A percentile compares a stretch with the other conserved stretches of the same genome.
These are phyloP conservation scores for Cutaneotrichosporon arboriforme DNA, from an alignment of 1,284 basidiomycete species.

Conservation along the genomic window DNA sequence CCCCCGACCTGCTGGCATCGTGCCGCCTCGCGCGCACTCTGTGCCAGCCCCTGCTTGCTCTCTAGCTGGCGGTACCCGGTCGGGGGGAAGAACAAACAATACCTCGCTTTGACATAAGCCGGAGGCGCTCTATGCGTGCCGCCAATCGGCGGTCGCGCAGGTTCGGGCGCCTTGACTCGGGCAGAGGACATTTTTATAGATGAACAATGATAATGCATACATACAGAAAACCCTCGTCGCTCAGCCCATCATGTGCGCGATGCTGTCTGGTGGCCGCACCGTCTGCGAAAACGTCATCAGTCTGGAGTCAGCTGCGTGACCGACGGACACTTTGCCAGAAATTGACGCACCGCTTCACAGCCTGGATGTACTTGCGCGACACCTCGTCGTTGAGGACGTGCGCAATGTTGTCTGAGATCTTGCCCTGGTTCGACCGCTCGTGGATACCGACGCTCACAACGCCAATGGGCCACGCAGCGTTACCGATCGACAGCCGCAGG, in stretches of 20 bases:
- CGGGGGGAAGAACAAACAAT: constrained; percentile 27
- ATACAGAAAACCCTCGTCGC: background rate
- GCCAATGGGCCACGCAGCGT: constrained; percentile 98
- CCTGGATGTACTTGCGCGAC: constrained; percentile 97
- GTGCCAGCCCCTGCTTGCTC: constrained; percentile 29
- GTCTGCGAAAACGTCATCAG: constrained; percentile 91
- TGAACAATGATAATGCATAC: constrained; percentile 6
- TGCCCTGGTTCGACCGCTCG: constrained; percentile 92
- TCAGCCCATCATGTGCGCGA: constrained; percentile 84
- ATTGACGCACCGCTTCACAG: constrained; percentile 71
- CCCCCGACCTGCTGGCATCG: constrained; percentile 18
- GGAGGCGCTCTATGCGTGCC: constrained; percentile 25
- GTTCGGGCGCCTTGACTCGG: constrained; percentile 41
- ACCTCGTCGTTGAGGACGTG: constrained; percentile 99
- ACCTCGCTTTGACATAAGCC: constrained; percentile 45
- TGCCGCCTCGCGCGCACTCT: background rate
- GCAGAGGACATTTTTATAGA: constrained; percentile 28
- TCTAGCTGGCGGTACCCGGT: constrained; percentile 32
- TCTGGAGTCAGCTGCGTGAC: constrained; percentile 47
- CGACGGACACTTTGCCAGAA: background rate
- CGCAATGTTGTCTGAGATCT: constrained; percentile 94
- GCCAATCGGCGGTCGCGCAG: constrained; percentile 23
- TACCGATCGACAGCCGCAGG: constrained; percentile 91
- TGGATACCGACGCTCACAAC: constrained; percentile 99
- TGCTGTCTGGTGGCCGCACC: constrained; percentile 83